Evolutionary conservation across 1,139 yeast species (phyloP).

Genomic region (Debaryomycetaceae sp.): DNA sequence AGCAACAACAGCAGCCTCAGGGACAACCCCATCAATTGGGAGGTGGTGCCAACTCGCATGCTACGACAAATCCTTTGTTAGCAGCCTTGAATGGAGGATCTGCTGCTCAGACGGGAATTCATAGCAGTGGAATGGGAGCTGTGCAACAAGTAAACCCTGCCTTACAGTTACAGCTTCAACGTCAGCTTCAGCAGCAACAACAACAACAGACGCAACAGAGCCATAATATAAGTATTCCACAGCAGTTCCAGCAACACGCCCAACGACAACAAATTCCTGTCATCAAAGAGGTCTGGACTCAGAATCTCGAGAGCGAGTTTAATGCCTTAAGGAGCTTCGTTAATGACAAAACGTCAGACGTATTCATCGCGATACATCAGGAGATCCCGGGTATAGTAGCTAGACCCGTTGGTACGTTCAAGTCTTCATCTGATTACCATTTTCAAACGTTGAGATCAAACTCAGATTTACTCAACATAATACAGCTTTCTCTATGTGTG

Average conservation of each 20-base stretch:
- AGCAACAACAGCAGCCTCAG: constrained; percentile 10
- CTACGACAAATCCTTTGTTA: constrained; percentile 31
- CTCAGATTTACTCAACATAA: constrained; percentile 79
- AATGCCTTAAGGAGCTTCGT: constrained; percentile 66
- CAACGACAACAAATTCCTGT: constrained; percentile 32
- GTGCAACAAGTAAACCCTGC: constrained; percentile 25
- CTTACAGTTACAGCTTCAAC: constrained; percentile 31
- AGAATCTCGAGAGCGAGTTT: constrained; percentile 81
- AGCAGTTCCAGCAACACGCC: constrained; percentile 15
- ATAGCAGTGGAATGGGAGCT: constrained; percentile 6
- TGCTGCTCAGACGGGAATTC: constrained; percentile 10
- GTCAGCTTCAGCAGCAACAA: constrained; percentile 17
- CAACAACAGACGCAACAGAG: constrained; percentile 15
- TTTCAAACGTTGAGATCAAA: constrained; percentile 92
- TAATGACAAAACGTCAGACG: constrained; percentile 54
- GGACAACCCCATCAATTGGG: constrained; percentile 12
- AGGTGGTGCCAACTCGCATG: constrained; percentile 17
- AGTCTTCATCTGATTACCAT: constrained; percentile 87
- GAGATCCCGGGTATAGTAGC: constrained; percentile 97
- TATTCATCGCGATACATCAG: constrained; percentile 73
- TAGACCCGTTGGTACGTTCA: constrained; percentile 93
- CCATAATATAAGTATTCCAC: constrained; percentile 9
- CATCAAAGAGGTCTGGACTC: constrained; percentile 77
- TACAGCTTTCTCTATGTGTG: constrained; percentile 84
- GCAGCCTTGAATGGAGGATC: constrained; percentile 34